Evolutionary conservation across 257 asterid genomes (phyloP), one percentile per base, ranked within the genome.

Genomic region (Solanum medicagineum): DNA sequence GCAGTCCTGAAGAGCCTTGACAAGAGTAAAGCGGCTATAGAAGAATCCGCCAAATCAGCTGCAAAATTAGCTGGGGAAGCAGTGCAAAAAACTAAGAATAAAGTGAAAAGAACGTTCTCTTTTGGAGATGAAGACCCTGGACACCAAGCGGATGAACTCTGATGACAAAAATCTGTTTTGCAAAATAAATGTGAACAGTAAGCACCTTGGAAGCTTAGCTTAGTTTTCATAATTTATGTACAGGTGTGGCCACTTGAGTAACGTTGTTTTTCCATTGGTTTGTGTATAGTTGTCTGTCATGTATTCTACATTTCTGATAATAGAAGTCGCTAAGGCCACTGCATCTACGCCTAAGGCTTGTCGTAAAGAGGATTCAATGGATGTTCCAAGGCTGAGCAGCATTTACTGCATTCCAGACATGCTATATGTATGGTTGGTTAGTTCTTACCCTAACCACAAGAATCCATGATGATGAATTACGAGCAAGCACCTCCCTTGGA

Each of bases 1-100:
- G 94, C 92, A 4, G 84, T 80, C n/a, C 70, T 87, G 77, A 90
- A 87, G 82, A 92, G 90, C 86, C 32, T 88, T 17, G 92, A 86
- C 74, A 81, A 88, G 85, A 89, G 91, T 79, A 87, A 57, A 80
- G 45, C 36, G 24, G 47, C 88, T 1, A 80, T 88, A 0, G 87
- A 90, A 66, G 87, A 87, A 83, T 86, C 92, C 0, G 91, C 93
- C 11, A 87, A 81, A 85, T 83, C 84, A 8, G 85, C 91, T 10
- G 86, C 87, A 29, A 53, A 54, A 26, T 66, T 89, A 59, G 90
- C 87, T 0, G 83, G 79, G 32, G 87, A 57, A 3, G 66, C 85
- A 1, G 57, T 80, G 79, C 81, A 36, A 55, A 51, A 68, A 47
- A 70, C 89, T 0, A 77, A 80, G 1, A 26, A 89, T 10, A 87